These are phyloP conservation scores for Diaporthe sp. DNA, from an alignment of 2,329 filamentous ascomycete species.

Conservation along the genomic window DNA sequence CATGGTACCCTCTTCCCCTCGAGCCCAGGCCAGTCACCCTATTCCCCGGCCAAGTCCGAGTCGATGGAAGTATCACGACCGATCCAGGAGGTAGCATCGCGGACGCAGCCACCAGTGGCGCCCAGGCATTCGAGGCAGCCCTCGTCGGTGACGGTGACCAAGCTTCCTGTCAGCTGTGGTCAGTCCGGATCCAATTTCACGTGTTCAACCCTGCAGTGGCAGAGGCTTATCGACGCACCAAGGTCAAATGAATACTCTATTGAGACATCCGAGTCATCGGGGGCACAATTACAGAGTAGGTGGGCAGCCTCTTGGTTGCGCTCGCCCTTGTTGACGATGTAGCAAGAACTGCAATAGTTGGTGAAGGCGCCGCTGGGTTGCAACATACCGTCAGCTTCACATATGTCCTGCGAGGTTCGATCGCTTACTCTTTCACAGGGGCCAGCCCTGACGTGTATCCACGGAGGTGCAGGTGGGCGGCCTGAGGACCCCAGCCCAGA, in stretches of 20 bases:
- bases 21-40: neutral
- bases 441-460: neutral
- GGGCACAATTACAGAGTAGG: conserved; percentile 30
- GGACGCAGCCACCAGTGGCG: neutral
- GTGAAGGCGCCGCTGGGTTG: conserved; percentile 25
- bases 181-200: neutral
- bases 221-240: conserved; percentile 19
- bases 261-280: neutral
- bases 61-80: neutral
- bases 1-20: conserved; percentile 9
- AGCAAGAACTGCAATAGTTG: conserved; percentile 23
- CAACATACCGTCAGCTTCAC: neutral
- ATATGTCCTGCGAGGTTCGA: neutral
- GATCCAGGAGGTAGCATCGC: neutral
- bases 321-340: conserved; percentile 18
- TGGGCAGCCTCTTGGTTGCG: neutral
- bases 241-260: conserved; percentile 30
- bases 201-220: neutral
- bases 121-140: conserved; percentile 33
- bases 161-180: neutral
- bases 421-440: conserved; percentile 24
- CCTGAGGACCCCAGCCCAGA: conserved; percentile 27
- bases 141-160: conserved; percentile 18
- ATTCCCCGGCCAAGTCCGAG: neutral
- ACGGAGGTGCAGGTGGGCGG: neutral